Base-by-base conservation (phyloP, 1,284 basidiomycete genomes). In the Sporisorium graminicola region DNA sequence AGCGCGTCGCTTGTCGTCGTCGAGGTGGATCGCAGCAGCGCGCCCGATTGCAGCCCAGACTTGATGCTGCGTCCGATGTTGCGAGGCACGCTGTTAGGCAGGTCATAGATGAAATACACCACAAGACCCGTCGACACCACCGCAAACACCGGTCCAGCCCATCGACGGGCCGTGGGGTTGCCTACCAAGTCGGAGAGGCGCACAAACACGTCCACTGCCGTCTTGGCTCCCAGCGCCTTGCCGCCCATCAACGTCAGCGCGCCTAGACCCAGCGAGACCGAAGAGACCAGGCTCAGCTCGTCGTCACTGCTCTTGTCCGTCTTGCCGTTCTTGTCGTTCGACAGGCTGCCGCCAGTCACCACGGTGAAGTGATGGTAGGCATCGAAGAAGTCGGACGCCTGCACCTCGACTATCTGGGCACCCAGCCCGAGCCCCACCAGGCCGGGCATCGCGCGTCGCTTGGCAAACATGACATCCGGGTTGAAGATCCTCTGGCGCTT, bases 381-480 rank as follows among this genome's bases (percentile, higher is more conserved):
- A 84, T 98, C 96, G 85, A 98, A 93, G 49, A 99, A 86, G 86
- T 98, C 96, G 74, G 92, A 88, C 82, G 88, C 66, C 27, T 85
- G 84, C 26, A 87, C 87, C 20, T 87, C 85, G 9, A 80, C 75
- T 2, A 83, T 58, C 26, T 82, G 79, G 6, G 71, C 53, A 35
- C 67, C 60, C 18, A 85, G 66, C 2, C 84, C 83, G 5, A 85
- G 68, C 0, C 83, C 82, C 2, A 80, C 75, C 14, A 85, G 49
- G 18, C 71, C 72, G 8, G 62, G 63, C 50, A 68, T 58, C 86
- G 82, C 88, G 88, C 88, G 80, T 88, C 90, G 72, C 88, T 89
- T 50, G 88, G 83, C 43, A 87, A 99, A 99, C 97, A 99, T 99
- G 20, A 93, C 95, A 82, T 95, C 92, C 13, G 96, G 93, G 87